Evolutionary conservation across 805 yeast species (phyloP).

Genomic region (Metschnikowia borealis): DNA sequence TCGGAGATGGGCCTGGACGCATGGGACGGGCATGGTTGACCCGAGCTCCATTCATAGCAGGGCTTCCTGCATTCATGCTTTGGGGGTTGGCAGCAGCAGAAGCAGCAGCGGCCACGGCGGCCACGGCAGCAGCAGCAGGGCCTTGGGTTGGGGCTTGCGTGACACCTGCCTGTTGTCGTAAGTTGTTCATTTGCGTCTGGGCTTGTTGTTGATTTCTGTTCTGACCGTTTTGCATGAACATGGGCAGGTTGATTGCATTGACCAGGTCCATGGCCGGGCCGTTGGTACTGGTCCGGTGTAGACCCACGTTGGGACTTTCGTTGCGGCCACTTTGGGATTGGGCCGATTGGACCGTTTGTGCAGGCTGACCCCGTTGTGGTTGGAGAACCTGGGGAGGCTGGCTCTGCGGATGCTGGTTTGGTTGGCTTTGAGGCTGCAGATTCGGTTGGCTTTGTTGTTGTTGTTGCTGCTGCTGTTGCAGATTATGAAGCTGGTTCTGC

Average conservation of each 20-base stretch:
- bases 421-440: slow-evolving; percentile 24
- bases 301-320: background rate
- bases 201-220: slow-evolving; percentile 43
- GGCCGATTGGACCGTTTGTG: slow-evolving; percentile 6
- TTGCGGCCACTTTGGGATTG: slow-evolving; percentile 3
- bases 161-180: slow-evolving; percentile 43
- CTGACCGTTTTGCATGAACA: slow-evolving; percentile 24
- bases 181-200: slow-evolving; percentile 47
- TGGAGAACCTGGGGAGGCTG: slow-evolving; percentile 12
- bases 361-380: slow-evolving; percentile 7
- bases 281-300: background rate
- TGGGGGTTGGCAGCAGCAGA: slow-evolving; percentile 9
- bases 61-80: slow-evolving; percentile 8
- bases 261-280: slow-evolving; percentile 16
- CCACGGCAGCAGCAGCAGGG: slow-evolving; percentile 11
- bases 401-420: slow-evolving; percentile 17
- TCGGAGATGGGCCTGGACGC: slow-evolving; percentile 5
- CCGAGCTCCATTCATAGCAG: slow-evolving; percentile 9
- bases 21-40: slow-evolving; percentile 7
- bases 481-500: slow-evolving; percentile 8
- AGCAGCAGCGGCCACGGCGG: slow-evolving; percentile 11
- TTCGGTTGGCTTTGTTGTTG: slow-evolving; percentile 23
- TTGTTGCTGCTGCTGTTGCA: slow-evolving; percentile 18
- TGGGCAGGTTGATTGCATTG: slow-evolving; percentile 25
- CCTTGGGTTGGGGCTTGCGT: slow-evolving; percentile 21